These are phyloP conservation scores for Tulasnella sp. DNA, from an alignment of 768 basidiomycete species.

Conservation along the genomic window DNA sequence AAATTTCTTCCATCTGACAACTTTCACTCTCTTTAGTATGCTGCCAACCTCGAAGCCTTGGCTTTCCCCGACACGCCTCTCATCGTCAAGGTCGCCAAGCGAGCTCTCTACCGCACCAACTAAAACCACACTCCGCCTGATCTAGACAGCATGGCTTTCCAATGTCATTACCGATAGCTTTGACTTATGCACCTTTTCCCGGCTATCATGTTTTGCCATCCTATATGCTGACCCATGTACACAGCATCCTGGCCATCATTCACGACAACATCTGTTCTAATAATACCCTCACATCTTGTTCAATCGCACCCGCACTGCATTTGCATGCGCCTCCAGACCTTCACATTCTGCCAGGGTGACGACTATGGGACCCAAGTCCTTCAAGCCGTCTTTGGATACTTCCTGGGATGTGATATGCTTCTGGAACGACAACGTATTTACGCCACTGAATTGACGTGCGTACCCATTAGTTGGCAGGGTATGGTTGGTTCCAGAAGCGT, in stretches of 20 bases:
- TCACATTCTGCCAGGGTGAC: constrained; percentile 89
- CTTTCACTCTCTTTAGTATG: constrained; percentile 50
- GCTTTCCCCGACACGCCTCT: constrained; percentile 89
- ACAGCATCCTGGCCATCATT: not conserved
- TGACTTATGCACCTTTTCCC: not conserved
- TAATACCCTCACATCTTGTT: constrained; percentile 2
- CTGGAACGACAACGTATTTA: constrained; percentile 94
- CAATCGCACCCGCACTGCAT: constrained; percentile 84
- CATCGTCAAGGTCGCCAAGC: constrained; percentile 91
- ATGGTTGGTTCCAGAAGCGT: constrained; percentile 98
- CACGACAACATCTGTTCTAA: not conserved
- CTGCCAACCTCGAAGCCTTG: constrained; percentile 75
- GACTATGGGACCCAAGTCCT: constrained; percentile 74
- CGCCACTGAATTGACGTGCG: constrained; percentile 95
- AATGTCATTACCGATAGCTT: not conserved
- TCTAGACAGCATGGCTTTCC: not conserved
- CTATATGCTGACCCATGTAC: too few species aligned
- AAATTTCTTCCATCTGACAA: not conserved
- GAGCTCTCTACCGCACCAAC: constrained; percentile 82
- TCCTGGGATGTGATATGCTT: constrained; percentile 98
- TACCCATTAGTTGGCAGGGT: constrained; percentile 94
- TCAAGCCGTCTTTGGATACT: constrained; percentile 67
- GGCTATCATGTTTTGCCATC: too few species aligned
- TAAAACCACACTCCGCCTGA: constrained; percentile 26
- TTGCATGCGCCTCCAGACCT: constrained; percentile 89